A percentile compares a stretch with the other conserved stretches of the same genome.
Evolutionary conservation across 169 alveolate species (phyloP).

Genomic region (Cryptosporidium andersoni): DNA sequence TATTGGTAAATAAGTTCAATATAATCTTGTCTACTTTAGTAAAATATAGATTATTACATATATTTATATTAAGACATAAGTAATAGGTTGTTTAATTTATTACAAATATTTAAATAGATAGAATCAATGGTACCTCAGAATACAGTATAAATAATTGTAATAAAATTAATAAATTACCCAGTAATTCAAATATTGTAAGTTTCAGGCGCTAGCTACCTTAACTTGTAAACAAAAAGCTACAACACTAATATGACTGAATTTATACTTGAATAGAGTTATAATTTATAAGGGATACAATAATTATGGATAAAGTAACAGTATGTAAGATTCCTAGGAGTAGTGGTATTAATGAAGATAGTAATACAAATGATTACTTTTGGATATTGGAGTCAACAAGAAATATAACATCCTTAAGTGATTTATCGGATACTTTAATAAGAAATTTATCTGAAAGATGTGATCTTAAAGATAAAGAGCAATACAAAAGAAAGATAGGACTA

Average conservation of each 20-base stretch:
- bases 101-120: background rate
- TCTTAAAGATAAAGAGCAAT: constrained; percentile 1
- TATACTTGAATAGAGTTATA: no score
- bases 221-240: background rate
- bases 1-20: no score
- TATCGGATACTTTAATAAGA: constrained; percentile 5
- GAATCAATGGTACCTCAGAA: no score
- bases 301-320: no score
- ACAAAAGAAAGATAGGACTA: constrained; percentile 4
- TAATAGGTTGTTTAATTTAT: background rate
- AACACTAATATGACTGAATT: no score
- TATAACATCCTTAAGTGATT: constrained; percentile 11
- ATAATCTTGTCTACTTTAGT: no score
- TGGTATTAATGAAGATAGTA: background rate
- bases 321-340: no score
- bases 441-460: constrained; percentile 31
- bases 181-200: background rate
- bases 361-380: background rate
- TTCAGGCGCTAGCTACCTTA: background rate
- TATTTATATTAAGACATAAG: no score
- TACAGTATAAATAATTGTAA: no score
- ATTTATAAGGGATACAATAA: no score
- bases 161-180: no score
- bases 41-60: no score
- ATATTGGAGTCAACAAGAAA: constrained; percentile 59